These are phyloP conservation scores for Penicillium oxalicum DNA, from an alignment of 2,329 filamentous ascomycete genomes.

Conservation along the genomic window DNA sequence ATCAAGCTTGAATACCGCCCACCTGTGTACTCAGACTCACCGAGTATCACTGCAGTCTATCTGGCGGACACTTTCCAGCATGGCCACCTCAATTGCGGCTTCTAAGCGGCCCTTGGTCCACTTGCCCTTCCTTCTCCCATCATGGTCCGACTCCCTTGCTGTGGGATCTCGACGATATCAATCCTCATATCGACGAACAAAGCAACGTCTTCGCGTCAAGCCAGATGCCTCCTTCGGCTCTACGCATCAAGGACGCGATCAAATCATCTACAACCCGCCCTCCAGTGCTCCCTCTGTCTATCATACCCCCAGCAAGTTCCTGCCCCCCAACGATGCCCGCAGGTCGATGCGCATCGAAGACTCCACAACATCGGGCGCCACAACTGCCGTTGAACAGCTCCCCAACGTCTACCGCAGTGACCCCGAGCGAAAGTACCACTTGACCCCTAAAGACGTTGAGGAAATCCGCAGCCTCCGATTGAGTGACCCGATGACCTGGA, in stretches of 20 bases:
- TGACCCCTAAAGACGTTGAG: slow-evolving; percentile 51
- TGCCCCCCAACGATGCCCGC: slow-evolving; percentile 54
- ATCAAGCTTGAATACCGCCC: not conserved
- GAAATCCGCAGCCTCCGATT: slow-evolving; percentile 54
- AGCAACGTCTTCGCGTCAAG: slow-evolving; percentile 47
- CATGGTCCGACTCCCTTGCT: slow-evolving; percentile 29
- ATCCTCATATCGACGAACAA: slow-evolving; percentile 47
- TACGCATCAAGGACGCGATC: slow-evolving; percentile 40
- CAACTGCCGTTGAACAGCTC: slow-evolving; percentile 27
- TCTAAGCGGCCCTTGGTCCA: slow-evolving; percentile 31
- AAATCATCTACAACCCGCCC: slow-evolving; percentile 62
- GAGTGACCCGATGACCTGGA: slow-evolving; percentile 55
- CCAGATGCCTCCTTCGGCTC: slow-evolving; percentile 47
- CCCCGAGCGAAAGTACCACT: slow-evolving; percentile 56
- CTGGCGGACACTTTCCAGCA: slow-evolving; percentile 10
- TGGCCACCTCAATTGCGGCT: slow-evolving; percentile 27
- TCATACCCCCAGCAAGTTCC: slow-evolving; percentile 60
- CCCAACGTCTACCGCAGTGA: slow-evolving; percentile 47
- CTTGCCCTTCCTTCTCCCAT: slow-evolving; percentile 37
- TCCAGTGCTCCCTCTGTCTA: slow-evolving; percentile 58
- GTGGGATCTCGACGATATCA: slow-evolving; percentile 39
- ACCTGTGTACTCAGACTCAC: not conserved
- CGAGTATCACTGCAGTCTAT: slow-evolving; percentile 1
- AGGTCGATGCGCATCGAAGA: slow-evolving; percentile 41
- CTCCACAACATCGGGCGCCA: slow-evolving; percentile 17